Base-by-base conservation (phyloP, 768 basidiomycete species). In the Kwoniella pini region DNA sequence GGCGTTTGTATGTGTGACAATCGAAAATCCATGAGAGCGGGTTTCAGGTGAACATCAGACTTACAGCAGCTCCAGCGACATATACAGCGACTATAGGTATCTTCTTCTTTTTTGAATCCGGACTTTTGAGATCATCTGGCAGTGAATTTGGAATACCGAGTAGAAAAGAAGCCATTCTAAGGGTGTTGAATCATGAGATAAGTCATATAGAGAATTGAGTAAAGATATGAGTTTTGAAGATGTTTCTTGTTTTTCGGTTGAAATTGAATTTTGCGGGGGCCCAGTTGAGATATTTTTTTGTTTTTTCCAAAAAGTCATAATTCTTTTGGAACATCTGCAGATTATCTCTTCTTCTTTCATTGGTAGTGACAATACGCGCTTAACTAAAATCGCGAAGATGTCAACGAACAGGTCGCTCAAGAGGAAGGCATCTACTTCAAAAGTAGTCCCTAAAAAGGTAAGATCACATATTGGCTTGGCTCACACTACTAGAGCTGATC, bases 61-160 rank as follows among this genome's bases (percentile, higher is more conserved):
- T 45, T 48, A 69, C 70, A 38, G 70, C 61, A 31, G 70, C 70
- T 39, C 70, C 70, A 7, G 62, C 54, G 10, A 72, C 70, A 44
- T 72, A 72, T 13, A 68, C 59, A 7, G 70, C 70, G 24, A 72
- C 70, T 55, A 64, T 64, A 2, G 70, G 70, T 19, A 72, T 67
- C 50, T 63, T 59, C 59, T 64, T 61, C 49, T 60, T 64, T 51
- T 65, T 60, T 27, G 42, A 38, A 13, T 44, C 11, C 1, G 15
- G 22, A 44, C 21, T 38, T 19, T 17, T 15, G n/a, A 19, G 17
- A 6, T 48, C 53, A 4, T 44, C 13, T 0, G 58, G 50, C 26
- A 61, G 22, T 11, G 52, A 31, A 11, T 53, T 54, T 17, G 36
- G 44, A 36, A 12, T 13, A 3, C 59, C 59, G 12, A 54, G 52